Percentiles rank a stretch among this genome's conserved stretches.
These are phyloP conservation scores for Solanum infundibuliforme DNA, from an alignment of 257 asterid species.

Conservation along the genomic window DNA sequence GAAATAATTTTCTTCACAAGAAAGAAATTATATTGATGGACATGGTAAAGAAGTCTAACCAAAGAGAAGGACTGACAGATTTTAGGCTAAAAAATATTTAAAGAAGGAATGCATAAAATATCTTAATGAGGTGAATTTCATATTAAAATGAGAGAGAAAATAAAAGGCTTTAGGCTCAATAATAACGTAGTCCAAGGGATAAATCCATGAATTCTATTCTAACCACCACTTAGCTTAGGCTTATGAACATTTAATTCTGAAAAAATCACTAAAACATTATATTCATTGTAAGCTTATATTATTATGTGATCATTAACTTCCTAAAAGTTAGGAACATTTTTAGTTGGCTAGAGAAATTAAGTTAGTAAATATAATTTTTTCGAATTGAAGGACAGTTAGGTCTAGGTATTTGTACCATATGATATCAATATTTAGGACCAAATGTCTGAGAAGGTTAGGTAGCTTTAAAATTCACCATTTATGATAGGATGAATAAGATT, in stretches of 20 bases:
- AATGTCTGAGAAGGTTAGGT: neutral
- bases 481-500: neutral
- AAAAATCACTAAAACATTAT: neutral
- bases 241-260: neutral
- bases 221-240: neutral
- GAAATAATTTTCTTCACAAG: too few relatives aligned
- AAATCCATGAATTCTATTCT: neutral
- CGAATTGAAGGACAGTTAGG: neutral
- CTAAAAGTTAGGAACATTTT: neutral
- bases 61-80: neutral
- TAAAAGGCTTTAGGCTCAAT: too few relatives aligned
- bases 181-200: too few relatives aligned
- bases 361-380: neutral
- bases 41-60: fast-evolving
- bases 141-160: too few relatives aligned
- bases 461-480: neutral
- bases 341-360: neutral
- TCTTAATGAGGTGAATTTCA: neutral
- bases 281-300: neutral
- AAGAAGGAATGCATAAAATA: neutral
- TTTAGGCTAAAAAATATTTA: neutral
- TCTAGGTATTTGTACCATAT: neutral
- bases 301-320: neutral
- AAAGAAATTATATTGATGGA: too few relatives aligned
- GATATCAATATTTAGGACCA: neutral